A percentile compares a stretch with the other conserved stretches of the same genome.
phyloP scores from a whole-genome alignment of 1,284 basidiomycete species.

The Erythrobasidium hasegawianum region DNA sequence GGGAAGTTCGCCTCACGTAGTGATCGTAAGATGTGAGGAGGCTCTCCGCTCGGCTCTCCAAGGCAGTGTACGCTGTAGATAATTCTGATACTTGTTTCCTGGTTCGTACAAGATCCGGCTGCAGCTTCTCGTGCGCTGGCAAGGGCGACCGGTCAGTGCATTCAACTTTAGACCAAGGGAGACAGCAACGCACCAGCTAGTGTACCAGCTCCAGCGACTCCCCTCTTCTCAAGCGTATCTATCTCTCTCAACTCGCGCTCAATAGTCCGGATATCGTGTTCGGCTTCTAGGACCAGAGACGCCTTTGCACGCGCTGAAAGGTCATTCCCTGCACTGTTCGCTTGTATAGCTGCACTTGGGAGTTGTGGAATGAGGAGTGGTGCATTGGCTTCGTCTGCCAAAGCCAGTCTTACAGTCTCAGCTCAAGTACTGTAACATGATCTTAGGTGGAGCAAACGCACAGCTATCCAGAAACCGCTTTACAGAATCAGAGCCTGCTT shows the following conservation, averaged over 20 bases:
- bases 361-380: slow-evolving; percentile 40
- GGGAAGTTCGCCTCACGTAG: slow-evolving; percentile 40
- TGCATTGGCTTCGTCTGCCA: slow-evolving; percentile 44
- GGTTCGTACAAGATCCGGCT: slow-evolving; percentile 18
- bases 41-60: slow-evolving; percentile 37
- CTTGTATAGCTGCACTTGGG: slow-evolving; percentile 18
- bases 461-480: slow-evolving; percentile 43
- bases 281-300: slow-evolving; percentile 43
- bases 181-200: slow-evolving; percentile 36
- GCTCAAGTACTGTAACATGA: background rate
- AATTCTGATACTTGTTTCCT: slow-evolving; percentile 17
- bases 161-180: background rate
- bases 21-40: slow-evolving; percentile 43
- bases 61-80: slow-evolving; percentile 8
- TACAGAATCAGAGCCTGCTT: slow-evolving; percentile 40
- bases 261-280: slow-evolving; percentile 41
- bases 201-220: slow-evolving; percentile 42
- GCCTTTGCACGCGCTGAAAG: slow-evolving; percentile 38
- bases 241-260: slow-evolving; percentile 44
- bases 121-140: slow-evolving; percentile 36
- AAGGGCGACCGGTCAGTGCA: background rate
- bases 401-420: background rate
- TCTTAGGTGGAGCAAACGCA: too few species aligned
- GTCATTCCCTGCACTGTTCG: slow-evolving; percentile 12
- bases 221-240: slow-evolving; percentile 39